phyloP scores from a whole-genome alignment of 768 basidiomycete species.

The Austroboletus festivus region DNA sequence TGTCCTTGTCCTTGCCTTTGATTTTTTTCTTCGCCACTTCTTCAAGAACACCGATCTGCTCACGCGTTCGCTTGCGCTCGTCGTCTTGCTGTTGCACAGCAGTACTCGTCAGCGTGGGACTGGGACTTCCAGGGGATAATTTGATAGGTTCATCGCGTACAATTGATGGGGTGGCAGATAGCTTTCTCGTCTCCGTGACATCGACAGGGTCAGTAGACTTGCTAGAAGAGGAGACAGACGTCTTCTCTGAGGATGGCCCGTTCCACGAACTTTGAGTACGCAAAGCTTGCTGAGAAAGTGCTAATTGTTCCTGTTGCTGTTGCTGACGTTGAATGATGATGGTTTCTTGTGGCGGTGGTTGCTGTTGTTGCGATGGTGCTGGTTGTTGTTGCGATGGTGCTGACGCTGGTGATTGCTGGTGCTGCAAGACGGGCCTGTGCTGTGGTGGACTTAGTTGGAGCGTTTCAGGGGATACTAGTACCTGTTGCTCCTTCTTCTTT shows the following conservation, averaged over 20 bases:
- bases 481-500: slow-evolving; percentile 23
- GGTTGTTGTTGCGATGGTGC: slow-evolving; percentile 3
- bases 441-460: slow-evolving; percentile 35
- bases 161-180: slow-evolving; percentile 76
- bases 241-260: slow-evolving; percentile 34
- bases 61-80: slow-evolving; percentile 50
- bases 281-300: slow-evolving; percentile 30
- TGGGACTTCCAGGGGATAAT: slow-evolving; percentile 10
- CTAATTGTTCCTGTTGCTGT: slow-evolving; percentile 34
- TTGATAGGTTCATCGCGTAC: slow-evolving; percentile 51
- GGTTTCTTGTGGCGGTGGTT: slow-evolving; percentile 26
- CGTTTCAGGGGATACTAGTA: slow-evolving; percentile 30
- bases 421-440: slow-evolving; percentile 23
- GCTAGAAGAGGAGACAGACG: slow-evolving; percentile 23
- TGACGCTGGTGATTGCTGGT: no score
- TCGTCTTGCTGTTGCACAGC: slow-evolving; percentile 48
- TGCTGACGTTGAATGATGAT: slow-evolving; percentile 33
- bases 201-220: slow-evolving; percentile 62
- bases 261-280: slow-evolving; percentile 50
- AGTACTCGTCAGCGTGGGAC: slow-evolving; percentile 37
- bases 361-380: slow-evolving; percentile 20
- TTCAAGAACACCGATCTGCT: slow-evolving; percentile 46
- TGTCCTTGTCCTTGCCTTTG: slow-evolving; percentile 49
- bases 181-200: slow-evolving; percentile 68
- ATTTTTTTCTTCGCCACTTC: slow-evolving; percentile 48